phyloP scores from a whole-genome alignment of 2,329 filamentous ascomycete species.

The Pseudogymnoascus pannorum region DNA sequence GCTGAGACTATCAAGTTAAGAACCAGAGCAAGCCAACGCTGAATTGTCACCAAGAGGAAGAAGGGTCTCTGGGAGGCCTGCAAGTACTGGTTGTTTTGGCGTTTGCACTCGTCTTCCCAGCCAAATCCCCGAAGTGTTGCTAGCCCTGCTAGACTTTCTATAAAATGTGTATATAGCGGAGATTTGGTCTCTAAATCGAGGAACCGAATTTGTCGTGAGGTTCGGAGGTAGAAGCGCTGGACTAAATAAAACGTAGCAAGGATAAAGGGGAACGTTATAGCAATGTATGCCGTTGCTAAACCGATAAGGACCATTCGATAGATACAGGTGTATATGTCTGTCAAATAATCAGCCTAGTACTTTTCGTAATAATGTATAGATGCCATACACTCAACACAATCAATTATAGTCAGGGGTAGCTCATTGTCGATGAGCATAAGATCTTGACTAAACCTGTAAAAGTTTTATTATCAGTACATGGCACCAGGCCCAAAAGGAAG shows the following conservation, averaged over 20 bases:
- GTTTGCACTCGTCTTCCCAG: constrained; percentile 27
- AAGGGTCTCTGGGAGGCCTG: constrained; percentile 38
- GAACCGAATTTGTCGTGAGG: constrained; percentile 42
- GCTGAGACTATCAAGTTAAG: constrained; percentile 36
- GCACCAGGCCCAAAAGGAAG: too few relatives aligned
- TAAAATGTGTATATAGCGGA: constrained; percentile 42
- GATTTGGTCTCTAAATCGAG: constrained; percentile 39
- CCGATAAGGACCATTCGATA: constrained; percentile 33
- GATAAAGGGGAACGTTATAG: constrained; percentile 20
- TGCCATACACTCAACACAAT: constrained; percentile 10
- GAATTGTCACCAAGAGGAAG: constrained; percentile 38
- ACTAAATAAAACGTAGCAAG: constrained; percentile 16
- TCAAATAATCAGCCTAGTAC: background rate
- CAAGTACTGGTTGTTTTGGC: constrained; percentile 20
- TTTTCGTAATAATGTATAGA: background rate
- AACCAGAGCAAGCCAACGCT: constrained; percentile 38
- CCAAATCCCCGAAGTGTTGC: constrained; percentile 40
- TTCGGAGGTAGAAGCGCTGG: constrained; percentile 40
- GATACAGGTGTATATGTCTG: constrained; percentile 8
- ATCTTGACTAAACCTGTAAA: constrained; percentile 20
- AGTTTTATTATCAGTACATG: background rate
- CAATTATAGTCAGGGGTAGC: constrained; percentile 19
- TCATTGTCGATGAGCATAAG: constrained; percentile 26
- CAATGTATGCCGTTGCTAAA: constrained; percentile 23
- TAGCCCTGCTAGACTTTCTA: constrained; percentile 38